These are phyloP conservation scores for Phylloporus sp. DNA, from an alignment of 768 basidiomycete genomes.

Conservation along the genomic window DNA sequence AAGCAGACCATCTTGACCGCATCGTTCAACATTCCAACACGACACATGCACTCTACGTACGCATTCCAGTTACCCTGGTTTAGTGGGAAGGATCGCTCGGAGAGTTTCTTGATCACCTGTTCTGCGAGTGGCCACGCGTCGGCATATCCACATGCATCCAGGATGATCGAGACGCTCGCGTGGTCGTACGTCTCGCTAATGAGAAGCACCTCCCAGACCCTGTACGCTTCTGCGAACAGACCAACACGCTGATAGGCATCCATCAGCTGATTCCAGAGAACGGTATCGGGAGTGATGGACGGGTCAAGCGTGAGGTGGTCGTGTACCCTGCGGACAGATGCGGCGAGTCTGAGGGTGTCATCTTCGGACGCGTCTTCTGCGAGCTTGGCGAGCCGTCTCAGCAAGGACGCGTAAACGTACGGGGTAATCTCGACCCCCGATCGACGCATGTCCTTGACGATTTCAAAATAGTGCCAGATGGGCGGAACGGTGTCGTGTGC, in stretches of 20 bases:
- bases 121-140: conserved; percentile 48
- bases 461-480: conserved; percentile 61
- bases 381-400: conserved; percentile 50
- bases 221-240: conserved; percentile 64
- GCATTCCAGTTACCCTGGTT: conserved; percentile 75
- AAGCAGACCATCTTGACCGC: conserved; percentile 61
- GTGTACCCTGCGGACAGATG: conserved; percentile 62
- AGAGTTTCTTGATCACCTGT: conserved; percentile 52
- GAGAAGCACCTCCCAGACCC: conserved; percentile 77
- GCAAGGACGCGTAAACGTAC: conserved; percentile 64
- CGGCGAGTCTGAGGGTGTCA: conserved; percentile 35
- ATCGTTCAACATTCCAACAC: conserved; percentile 59
- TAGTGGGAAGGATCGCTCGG: conserved; percentile 46
- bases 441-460: conserved; percentile 76
- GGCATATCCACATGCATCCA: conserved; percentile 78
- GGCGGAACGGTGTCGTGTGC: conserved; percentile 39
- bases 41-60: conserved; percentile 84
- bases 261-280: conserved; percentile 83
- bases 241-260: conserved; percentile 81
- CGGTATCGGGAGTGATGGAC: conserved; percentile 64
- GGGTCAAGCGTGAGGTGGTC: conserved; percentile 76
- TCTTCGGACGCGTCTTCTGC: conserved; percentile 32
- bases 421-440: conserved; percentile 55
- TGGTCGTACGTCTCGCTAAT: conserved; percentile 55
- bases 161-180: conserved; percentile 72